phyloP scores from a whole-genome alignment of 2,329 filamentous ascomycete genomes.

The Colletotrichum sp. region DNA sequence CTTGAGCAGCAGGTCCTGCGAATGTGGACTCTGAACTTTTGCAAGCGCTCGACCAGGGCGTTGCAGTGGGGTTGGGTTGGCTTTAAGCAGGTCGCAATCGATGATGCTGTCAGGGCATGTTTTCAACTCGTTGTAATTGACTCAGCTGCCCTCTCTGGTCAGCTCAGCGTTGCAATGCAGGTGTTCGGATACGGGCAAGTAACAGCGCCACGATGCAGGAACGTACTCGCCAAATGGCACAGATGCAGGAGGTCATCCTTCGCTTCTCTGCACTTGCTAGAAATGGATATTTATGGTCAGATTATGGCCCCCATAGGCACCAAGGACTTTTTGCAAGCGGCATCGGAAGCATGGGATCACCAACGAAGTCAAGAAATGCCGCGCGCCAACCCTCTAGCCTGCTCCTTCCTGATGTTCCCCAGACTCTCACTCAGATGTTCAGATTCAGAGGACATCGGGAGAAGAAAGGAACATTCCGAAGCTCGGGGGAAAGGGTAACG shows the following conservation, averaged over 20 bases:
- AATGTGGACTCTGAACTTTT: neutral
- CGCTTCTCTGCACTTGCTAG: neutral
- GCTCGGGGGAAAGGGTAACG: neutral
- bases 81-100: neutral
- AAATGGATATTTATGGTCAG: neutral
- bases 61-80: neutral
- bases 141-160: neutral
- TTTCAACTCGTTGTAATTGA: neutral
- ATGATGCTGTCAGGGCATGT: neutral
- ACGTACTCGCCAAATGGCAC: neutral
- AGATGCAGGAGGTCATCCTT: slow-evolving; percentile 8
- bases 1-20: neutral
- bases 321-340: neutral
- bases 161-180: neutral
- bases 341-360: neutral
- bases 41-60: neutral
- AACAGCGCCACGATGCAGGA: neutral
- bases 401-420: neutral
- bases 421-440: neutral
- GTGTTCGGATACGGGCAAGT: neutral
- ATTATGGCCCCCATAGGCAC: neutral
- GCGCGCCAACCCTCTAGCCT: neutral
- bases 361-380: neutral
- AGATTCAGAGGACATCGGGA: neutral
- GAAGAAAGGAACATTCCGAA: neutral